Conservation (phyloP, 345 rosid species). For the Melaleuca alternifolia region DNA sequence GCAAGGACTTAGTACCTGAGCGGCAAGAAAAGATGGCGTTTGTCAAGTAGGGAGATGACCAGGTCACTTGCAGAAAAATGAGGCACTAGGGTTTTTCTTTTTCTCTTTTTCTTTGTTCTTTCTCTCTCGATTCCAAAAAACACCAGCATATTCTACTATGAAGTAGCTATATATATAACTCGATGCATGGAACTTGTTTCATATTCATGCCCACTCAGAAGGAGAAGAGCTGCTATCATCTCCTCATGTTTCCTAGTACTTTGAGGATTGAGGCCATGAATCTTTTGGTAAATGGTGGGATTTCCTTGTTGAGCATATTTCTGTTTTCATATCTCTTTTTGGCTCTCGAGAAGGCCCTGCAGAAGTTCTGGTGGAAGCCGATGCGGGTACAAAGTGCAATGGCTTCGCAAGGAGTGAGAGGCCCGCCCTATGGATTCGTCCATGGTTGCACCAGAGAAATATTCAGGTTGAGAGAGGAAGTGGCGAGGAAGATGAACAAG, state of each 20-base stretch:
- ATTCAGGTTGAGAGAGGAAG: neutral
- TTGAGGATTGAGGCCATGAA: neutral
- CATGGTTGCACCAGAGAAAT: conserved; percentile 1
- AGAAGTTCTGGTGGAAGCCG: conserved; percentile 4
- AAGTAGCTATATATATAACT: neutral
- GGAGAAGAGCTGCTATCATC: neutral
- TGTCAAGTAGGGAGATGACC: neutral
- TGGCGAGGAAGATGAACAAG: neutral
- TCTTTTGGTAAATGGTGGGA: neutral
- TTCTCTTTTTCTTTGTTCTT: neutral
- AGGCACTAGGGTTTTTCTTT: neutral
- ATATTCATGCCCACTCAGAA: neutral
- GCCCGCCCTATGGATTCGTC: conserved; percentile 1
- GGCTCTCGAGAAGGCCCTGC: neutral
- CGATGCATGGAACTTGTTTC: neutral
- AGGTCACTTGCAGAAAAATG: neutral
- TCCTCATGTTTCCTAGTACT: neutral
- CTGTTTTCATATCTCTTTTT: no score
- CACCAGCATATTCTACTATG: neutral
- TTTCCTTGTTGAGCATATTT: neutral
- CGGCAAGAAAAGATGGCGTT: neutral
- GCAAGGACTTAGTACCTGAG: neutral
- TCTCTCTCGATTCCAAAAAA: neutral
- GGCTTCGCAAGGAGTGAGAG: neutral
- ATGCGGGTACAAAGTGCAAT: neutral